Evolutionary conservation across 2,329 filamentous ascomycete species (phyloP), one percentile per base, ranked within the genome.

Genomic region (Kalmusia sp.): DNA sequence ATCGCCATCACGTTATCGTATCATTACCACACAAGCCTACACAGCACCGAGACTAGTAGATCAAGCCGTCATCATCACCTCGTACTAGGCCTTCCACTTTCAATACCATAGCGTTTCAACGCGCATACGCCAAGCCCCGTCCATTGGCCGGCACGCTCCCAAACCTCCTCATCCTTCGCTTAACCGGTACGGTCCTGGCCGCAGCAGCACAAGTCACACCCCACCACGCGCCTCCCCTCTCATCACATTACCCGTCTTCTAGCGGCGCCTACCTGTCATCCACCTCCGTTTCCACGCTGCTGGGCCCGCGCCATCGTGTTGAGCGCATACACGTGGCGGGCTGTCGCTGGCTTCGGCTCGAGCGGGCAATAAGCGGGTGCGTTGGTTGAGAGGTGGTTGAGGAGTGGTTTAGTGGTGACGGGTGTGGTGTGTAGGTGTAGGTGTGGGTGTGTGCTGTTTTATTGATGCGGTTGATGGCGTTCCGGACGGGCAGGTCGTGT

Each of bases 261-360:
- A n/a, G n/a, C n/a, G n/a, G n/a, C n/a, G n/a, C n/a, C n/a, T 55
- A 25, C 49, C 51, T 49, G 59, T 65, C 65, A 66, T 64, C 43
- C 49, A 62, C 63, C 61, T 53, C 54, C 61, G 57, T 49, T 40
- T 35, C 53, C 48, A 49, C 28, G 49, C 54, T 52, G 41, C 49
- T 49, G 56, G 58, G 54, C 39, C 54, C 54, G 27, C 39, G 28
- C 44, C 49, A 50, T 54, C 53, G 54, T 59, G 57, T 58, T 55
- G 63, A 51, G 31, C 48, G 61, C 54, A 63, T 72, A 73, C 67
- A 74, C 71, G 71, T 74, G 71, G 68, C 71, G 63, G n/a, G 55
- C 63, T 52, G 54, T 67, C 51, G 65, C 59, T 74, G 68, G 70
- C 49, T 51, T 63, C 60, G 59, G 52, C 49, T 62, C 51, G 43